Evolutionary conservation across 2,329 filamentous ascomycete species (phyloP), one percentile per base, ranked within the genome.

Genomic region (Diaporthe aspalathi): DNA sequence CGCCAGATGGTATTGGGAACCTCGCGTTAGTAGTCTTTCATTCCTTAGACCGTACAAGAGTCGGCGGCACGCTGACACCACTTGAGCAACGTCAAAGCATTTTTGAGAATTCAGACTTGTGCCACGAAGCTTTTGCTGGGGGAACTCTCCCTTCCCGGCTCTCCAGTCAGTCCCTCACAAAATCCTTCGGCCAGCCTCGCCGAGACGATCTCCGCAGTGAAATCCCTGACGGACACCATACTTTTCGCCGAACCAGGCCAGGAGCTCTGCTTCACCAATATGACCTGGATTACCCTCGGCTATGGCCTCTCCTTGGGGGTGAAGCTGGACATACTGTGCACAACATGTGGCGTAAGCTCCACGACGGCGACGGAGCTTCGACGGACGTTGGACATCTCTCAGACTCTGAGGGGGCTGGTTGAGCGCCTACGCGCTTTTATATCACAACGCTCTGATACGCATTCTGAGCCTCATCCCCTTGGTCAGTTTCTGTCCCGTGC

Each of bases 241-340:
- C 17, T 63, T 16, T 63, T 27, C 12, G 40, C 57, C 40, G 57
- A 63, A 27, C 57, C 43, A 47, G 57, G 12, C 6, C 40, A 35
- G 40, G 40, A 63, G 16, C 27, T 22, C 2, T 47, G 17, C 20
- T 49, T 63, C 40, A 63, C 43, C 5, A 63, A 32, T 43, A 2
- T 32, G 40, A 20, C 27, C 57, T 63, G 57, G 57, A 14, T 63
- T 4, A 63, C 20, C 2, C 27, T 63, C 40, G 57, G 57, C 27
- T 63, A 63, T 2, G 57, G 57, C 29, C 57, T 63, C 11, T 63
- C 57, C 8, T 16, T 63, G 20, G 57, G 57, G 5, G 57, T 63
- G 9, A 63, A 22, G 12, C 27, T 63, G 5, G 57, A 63, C 2
- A 49, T 63, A 4, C 24, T 63, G 2, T 63, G 57, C 57, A 63